These are phyloP conservation scores for Neurospora cerealis DNA, from an alignment of 495 filamentous ascomycete genomes.

Conservation along the genomic window DNA sequence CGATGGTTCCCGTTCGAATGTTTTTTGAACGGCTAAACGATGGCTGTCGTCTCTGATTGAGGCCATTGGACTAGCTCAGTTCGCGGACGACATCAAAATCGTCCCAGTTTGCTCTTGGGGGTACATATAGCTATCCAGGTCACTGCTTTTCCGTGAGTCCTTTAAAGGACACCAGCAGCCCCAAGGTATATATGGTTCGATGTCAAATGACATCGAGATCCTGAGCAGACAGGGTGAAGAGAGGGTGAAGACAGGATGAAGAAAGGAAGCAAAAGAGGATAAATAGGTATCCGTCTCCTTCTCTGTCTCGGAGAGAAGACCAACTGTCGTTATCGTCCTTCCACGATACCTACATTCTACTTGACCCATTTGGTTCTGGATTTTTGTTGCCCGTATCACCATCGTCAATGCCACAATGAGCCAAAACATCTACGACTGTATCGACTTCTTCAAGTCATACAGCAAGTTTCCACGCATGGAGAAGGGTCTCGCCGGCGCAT, in stretches of 20 bases:
- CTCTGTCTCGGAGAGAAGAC: neutral
- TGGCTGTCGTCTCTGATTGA: neutral
- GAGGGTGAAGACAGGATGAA: neutral
- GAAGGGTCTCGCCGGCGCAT: slow-evolving; percentile 14
- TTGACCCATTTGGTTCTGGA: neutral
- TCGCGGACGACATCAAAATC: neutral
- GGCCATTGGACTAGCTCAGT: neutral
- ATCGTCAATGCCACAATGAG: slow-evolving; percentile 10
- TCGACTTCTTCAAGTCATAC: slow-evolving; percentile 27
- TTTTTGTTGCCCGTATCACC: neutral
- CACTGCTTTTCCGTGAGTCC: neutral
- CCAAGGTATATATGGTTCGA: neutral
- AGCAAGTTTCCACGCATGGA: slow-evolving; percentile 19
- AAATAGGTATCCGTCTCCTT: neutral
- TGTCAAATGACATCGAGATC: neutral
- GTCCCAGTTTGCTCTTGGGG: neutral
- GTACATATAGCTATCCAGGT: neutral
- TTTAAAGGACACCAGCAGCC: neutral
- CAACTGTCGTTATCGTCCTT: neutral
- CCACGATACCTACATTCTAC: neutral
- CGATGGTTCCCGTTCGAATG: neutral
- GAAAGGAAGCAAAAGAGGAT: neutral
- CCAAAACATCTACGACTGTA: slow-evolving; percentile 29
- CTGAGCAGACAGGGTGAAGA: neutral
- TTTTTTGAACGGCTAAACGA: neutral